phyloP scores from a whole-genome alignment of 768 basidiomycete genomes.

The button mushroom (Agaricus bisporus) region DNA sequence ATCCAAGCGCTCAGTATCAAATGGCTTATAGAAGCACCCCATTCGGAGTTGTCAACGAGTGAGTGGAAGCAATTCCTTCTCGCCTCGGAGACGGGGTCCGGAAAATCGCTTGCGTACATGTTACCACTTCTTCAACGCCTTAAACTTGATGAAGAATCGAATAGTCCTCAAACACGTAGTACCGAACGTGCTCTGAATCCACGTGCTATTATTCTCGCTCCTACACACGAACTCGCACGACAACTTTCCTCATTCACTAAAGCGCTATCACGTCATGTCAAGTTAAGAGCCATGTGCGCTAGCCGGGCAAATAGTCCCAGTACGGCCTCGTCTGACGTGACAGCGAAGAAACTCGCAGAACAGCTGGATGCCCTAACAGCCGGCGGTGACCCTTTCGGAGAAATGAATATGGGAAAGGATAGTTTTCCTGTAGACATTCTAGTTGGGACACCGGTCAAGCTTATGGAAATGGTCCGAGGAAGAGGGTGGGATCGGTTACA shows the following conservation, averaged over 20 bases:
- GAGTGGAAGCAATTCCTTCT: constrained; percentile 54
- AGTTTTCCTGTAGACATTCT: constrained; percentile 43
- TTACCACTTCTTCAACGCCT: constrained; percentile 76
- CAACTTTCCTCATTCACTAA: constrained; percentile 77
- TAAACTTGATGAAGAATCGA: constrained; percentile 51
- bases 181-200: constrained; percentile 40
- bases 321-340: constrained; percentile 23
- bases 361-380: constrained; percentile 20
- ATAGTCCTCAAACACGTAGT: background rate
- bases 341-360: constrained; percentile 45
- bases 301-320: constrained; percentile 51
- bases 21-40: constrained; percentile 40
- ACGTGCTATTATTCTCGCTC: constrained; percentile 75
- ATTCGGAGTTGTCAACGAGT: constrained; percentile 14
- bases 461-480: constrained; percentile 56
- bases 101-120: constrained; percentile 88
- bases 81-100: constrained; percentile 87
- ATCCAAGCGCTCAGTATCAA: constrained; percentile 76
- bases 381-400: constrained; percentile 7
- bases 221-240: constrained; percentile 84
- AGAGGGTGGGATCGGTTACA: constrained; percentile 41
- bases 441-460: constrained; percentile 62
- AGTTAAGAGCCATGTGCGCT: constrained; percentile 69
- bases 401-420: constrained; percentile 12
- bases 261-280: constrained; percentile 62